A percentile compares a stretch with the other conserved stretches of the same genome.
phyloP scores from a whole-genome alignment of 108 stramenopile species.

The Cyclotella atomus region DNA sequence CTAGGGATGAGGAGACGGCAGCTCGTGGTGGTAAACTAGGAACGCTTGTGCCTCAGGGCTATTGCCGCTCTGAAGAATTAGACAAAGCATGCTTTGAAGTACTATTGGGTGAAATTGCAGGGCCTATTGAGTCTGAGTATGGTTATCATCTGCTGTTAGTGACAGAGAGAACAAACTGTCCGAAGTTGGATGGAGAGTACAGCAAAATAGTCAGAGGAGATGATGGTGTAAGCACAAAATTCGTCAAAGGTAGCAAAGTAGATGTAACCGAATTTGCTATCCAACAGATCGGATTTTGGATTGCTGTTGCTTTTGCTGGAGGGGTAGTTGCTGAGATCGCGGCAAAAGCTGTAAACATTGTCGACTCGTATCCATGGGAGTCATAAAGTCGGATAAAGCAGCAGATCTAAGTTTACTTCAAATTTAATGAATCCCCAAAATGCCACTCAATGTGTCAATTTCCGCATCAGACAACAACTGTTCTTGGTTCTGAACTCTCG shows the following conservation, averaged over 20 bases:
- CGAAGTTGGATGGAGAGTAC: slow-evolving; percentile 62
- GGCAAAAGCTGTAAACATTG: slow-evolving; percentile 46
- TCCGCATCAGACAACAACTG: slow-evolving; percentile 44
- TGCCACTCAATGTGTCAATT: slow-evolving; percentile 17
- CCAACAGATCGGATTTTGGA: slow-evolving; percentile 62
- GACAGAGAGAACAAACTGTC: slow-evolving; percentile 71
- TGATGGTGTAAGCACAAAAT: slow-evolving; percentile 23
- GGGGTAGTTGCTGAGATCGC: slow-evolving; percentile 56
- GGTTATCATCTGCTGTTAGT: slow-evolving; percentile 68
- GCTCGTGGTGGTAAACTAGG: slow-evolving; percentile 60
- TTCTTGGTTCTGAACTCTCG: slow-evolving; percentile 71
- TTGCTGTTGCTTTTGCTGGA: slow-evolving; percentile 38
- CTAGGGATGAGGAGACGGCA: slow-evolving; percentile 61
- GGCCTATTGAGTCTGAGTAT: slow-evolving; percentile 64
- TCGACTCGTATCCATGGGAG: slow-evolving; percentile 24
- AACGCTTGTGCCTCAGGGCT: slow-evolving; percentile 61
- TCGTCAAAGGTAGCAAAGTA: not conserved
- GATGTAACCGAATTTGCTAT: slow-evolving; percentile 7
- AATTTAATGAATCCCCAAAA: slow-evolving; percentile 23
- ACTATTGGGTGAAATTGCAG: slow-evolving; percentile 48
- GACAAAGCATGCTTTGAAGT: slow-evolving; percentile 61
- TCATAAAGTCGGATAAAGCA: too few relatives aligned
- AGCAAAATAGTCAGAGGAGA: slow-evolving; percentile 44
- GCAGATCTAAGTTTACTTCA: not conserved
- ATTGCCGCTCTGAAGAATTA: slow-evolving; percentile 52